phyloP scores from a whole-genome alignment of 2,329 filamentous ascomycete species.

The Blumeriella jaapii region DNA sequence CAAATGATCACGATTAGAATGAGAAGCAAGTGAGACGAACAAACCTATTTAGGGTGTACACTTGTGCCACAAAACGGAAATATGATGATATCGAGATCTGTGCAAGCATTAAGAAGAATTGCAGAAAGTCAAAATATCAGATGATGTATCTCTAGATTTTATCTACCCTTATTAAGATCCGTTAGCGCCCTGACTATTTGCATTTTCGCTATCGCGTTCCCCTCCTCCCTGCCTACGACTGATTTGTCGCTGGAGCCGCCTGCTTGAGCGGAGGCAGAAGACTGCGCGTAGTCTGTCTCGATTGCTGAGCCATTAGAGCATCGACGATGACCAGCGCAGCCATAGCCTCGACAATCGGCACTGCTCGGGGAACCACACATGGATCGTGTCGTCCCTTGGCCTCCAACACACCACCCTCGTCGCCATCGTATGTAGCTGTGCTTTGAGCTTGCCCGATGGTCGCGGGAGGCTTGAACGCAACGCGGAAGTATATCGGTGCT shows the following conservation, averaged over 20 bases:
- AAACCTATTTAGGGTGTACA: too few relatives aligned
- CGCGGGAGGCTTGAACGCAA: slow-evolving; percentile 89
- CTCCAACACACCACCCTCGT: slow-evolving; percentile 60
- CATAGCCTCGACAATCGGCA: slow-evolving; percentile 89
- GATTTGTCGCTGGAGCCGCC: slow-evolving; percentile 10
- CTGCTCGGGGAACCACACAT: slow-evolving; percentile 70
- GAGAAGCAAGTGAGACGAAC: too few relatives aligned
- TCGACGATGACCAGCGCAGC: slow-evolving; percentile 80
- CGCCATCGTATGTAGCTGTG: slow-evolving; percentile 69
- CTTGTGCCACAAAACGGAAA: too few relatives aligned
- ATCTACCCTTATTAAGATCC: slow-evolving; percentile 4
- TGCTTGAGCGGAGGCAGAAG: slow-evolving; percentile 32
- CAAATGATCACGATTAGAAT: too few relatives aligned
- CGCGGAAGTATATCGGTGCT: slow-evolving; percentile 84
- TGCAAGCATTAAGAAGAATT: too few relatives aligned
- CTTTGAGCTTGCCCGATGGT: slow-evolving; percentile 84
- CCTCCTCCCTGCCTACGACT: slow-evolving; percentile 13
- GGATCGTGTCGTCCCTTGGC: slow-evolving; percentile 94
- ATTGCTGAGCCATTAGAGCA: slow-evolving; percentile 72
- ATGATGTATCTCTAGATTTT: slow-evolving; percentile 1
- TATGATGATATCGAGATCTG: too few relatives aligned
- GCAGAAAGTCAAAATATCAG: neutral
- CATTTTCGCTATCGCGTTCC: slow-evolving; percentile 9
- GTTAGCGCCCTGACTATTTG: slow-evolving; percentile 10
- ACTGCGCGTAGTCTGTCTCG: slow-evolving; percentile 37